Evolutionary conservation across 2,329 filamentous ascomycete genomes (phyloP).

Genomic region (Daldinia sp.): DNA sequence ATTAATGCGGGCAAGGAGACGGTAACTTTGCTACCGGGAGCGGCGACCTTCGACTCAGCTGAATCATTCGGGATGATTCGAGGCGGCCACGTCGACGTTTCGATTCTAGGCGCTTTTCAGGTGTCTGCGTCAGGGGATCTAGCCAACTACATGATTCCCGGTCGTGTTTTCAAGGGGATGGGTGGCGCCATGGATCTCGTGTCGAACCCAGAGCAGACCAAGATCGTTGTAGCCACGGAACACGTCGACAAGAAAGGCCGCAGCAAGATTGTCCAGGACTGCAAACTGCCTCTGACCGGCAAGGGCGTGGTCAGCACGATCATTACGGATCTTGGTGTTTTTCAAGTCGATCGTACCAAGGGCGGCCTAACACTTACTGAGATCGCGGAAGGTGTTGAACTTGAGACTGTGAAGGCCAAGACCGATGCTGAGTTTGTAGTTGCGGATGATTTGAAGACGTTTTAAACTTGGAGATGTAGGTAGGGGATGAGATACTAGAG

Average conservation of each 20-base stretch:
- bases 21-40: conserved; percentile 79
- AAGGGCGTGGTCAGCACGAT: conserved; percentile 74
- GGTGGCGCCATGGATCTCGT: conserved; percentile 80
- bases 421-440: conserved; percentile 74
- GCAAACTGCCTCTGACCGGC: conserved; percentile 71
- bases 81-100: conserved; percentile 83
- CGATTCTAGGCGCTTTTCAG: conserved; percentile 83
- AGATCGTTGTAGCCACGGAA: conserved; percentile 76
- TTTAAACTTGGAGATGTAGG: conserved; percentile 41
- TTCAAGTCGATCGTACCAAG: conserved; percentile 69
- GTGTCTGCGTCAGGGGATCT: conserved; percentile 81
- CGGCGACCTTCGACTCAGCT: conserved; percentile 78
- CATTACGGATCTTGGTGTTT: conserved; percentile 78
- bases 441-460: conserved; percentile 62
- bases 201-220: conserved; percentile 74
- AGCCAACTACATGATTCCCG: conserved; percentile 91
- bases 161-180: conserved; percentile 89
- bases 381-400: conserved; percentile 71
- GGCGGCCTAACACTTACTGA: conserved; percentile 74
- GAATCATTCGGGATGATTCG: conserved; percentile 91
- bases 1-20: conserved; percentile 92
- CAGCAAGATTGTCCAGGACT: conserved; percentile 71
- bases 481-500: neutral
- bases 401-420: conserved; percentile 74
- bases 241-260: conserved; percentile 74